phyloP scores from a whole-genome alignment of 257 asterid species.

The Plantago ovata region DNA sequence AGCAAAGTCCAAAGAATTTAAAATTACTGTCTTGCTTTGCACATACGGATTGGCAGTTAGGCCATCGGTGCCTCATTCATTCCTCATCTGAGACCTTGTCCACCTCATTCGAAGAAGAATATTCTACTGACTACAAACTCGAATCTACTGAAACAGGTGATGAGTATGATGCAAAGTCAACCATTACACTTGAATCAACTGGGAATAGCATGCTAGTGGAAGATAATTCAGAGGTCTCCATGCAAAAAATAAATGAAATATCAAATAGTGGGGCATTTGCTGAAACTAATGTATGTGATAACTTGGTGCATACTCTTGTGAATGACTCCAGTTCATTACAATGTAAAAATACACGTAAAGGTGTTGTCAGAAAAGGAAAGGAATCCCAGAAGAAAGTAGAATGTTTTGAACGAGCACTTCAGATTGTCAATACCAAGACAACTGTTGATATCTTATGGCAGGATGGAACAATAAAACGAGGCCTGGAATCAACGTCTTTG shows the following conservation, averaged over 20 bases:
- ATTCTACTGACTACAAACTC: constrained; percentile 45
- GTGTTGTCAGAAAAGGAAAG: constrained; percentile 73
- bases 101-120: constrained; percentile 36
- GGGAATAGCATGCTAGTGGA: constrained; percentile 34
- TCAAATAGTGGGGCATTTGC: constrained; percentile 21
- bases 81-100: constrained; percentile 32
- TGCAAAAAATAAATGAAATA: constrained; percentile 28
- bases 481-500: constrained; percentile 63
- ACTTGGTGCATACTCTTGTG: constrained; percentile 35
- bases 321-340: constrained; percentile 50
- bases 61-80: constrained; percentile 95
- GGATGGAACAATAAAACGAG: constrained; percentile 66
- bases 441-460: constrained; percentile 90
- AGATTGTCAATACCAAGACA: constrained; percentile 64
- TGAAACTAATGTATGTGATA: constrained; percentile 39
- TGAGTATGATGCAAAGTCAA: too few species aligned
- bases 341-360: constrained; percentile 81
- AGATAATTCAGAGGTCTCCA: constrained; percentile 36
- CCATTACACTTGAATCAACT: constrained; percentile 38
- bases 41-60: constrained; percentile 92
- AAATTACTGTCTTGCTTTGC: constrained; percentile 81
- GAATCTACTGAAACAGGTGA: constrained; percentile 71
- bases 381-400: constrained; percentile 78
- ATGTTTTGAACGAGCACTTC: constrained; percentile 76
- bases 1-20: constrained; percentile 81